A percentile compares a stretch with the other conserved stretches of the same genome.
Conservation (phyloP, 805 yeast genomes). For the Hanseniaspora nectarophila region DNA sequence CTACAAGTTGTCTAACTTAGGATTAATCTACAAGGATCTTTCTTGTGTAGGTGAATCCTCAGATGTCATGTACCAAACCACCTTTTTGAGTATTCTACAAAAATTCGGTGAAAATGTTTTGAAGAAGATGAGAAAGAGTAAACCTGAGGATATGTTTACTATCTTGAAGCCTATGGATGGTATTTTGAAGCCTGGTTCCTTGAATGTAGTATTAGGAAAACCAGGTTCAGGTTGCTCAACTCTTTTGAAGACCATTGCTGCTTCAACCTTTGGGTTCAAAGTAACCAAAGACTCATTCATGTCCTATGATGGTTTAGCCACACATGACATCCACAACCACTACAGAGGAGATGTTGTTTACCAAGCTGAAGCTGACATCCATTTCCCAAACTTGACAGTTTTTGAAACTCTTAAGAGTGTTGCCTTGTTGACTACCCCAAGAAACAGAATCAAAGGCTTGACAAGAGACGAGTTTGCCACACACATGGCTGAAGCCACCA, state of each 20-base stretch:
- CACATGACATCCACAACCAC: conserved; percentile 34
- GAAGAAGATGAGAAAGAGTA: conserved; percentile 18
- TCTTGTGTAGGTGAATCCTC: conserved; percentile 50
- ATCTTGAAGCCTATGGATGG: conserved; percentile 48
- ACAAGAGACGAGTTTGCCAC: conserved; percentile 38
- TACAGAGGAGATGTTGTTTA: conserved; percentile 55
- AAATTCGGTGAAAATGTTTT: conserved; percentile 20
- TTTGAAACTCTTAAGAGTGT: conserved; percentile 47
- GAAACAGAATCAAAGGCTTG: conserved; percentile 42
- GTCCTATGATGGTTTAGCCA: conserved; percentile 40
- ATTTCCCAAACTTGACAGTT: conserved; percentile 54
- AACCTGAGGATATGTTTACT: conserved; percentile 29
- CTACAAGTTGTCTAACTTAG: conserved; percentile 45
- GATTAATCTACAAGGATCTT: conserved; percentile 47
- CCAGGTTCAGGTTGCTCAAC: conserved; percentile 70
- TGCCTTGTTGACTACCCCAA: conserved; percentile 44
- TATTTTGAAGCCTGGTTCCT: conserved; percentile 47
- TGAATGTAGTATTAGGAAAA: conserved; percentile 64
- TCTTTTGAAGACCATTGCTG: conserved; percentile 43
- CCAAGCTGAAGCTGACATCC: conserved; percentile 52
- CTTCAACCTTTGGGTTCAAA: conserved; percentile 46
- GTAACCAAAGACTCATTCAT: conserved; percentile 36
- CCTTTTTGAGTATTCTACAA: conserved; percentile 36
- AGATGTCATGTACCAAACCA: conserved; percentile 56
- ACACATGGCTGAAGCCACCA: conserved; percentile 39